Percentiles rank a stretch among this genome's conserved stretches.
Evolutionary conservation across 805 yeast genomes (phyloP).

Genomic region (Peterozyma toletana): DNA sequence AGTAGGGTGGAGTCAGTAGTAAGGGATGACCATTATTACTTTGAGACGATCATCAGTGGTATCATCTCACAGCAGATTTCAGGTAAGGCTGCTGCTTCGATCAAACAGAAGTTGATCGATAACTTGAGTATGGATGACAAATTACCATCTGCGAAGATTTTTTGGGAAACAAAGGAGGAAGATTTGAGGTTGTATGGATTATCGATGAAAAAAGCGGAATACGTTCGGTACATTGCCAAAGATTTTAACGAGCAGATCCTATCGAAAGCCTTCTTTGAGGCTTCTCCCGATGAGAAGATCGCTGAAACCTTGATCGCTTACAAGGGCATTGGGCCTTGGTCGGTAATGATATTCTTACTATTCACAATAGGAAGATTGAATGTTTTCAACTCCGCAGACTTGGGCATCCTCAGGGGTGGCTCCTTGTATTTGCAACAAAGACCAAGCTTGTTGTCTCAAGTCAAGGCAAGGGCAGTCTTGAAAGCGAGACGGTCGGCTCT

Average conservation of each 20-base stretch:
- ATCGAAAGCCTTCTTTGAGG: constrained; percentile 27
- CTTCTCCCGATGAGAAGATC: constrained; percentile 35
- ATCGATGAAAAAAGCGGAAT: constrained; percentile 59
- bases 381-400: constrained; percentile 70
- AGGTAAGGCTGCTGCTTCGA: constrained; percentile 73
- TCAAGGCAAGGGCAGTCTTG: constrained; percentile 30
- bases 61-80: constrained; percentile 71
- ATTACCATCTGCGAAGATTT: constrained; percentile 47
- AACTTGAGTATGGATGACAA: constrained; percentile 21
- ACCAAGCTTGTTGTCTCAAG: constrained; percentile 37
- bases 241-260: constrained; percentile 37
- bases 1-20: not conserved
- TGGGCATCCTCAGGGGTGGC: constrained; percentile 82
- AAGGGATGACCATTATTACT: constrained; percentile 22
- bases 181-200: constrained; percentile 59
- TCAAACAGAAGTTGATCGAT: constrained; percentile 38
- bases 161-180: constrained; percentile 34
- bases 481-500: constrained; percentile 22
- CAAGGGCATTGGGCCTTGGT: constrained; percentile 81
- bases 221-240: constrained; percentile 47
- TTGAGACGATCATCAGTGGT: constrained; percentile 33
- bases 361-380: constrained; percentile 63
- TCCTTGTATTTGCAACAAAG: constrained; percentile 52
- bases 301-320: constrained; percentile 40
- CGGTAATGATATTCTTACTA: constrained; percentile 78